A percentile compares a stretch with the other conserved stretches of the same genome.
Conservation (phyloP, 2,329 filamentous ascomycete species). For the Madurella fahalii region DNA sequence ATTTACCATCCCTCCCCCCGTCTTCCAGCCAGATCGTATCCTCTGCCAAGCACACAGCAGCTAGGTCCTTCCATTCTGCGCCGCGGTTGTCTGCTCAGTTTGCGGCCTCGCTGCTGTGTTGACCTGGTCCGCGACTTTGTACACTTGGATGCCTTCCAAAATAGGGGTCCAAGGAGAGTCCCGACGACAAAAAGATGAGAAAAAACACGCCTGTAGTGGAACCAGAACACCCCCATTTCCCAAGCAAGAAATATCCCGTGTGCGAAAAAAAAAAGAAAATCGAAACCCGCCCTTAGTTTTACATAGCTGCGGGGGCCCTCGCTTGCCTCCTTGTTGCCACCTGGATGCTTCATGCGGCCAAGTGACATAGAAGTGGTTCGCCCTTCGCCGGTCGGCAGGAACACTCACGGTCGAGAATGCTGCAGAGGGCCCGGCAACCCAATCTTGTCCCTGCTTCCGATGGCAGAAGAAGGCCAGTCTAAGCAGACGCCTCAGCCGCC, state of each 20-base stretch:
- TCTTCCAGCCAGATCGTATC: not conserved
- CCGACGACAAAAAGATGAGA: constrained; percentile 12
- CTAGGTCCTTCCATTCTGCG: not conserved
- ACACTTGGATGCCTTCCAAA: not conserved
- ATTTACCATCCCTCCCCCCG: not conserved
- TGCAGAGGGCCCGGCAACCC: not conserved
- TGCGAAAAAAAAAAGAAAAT: constrained; percentile 4
- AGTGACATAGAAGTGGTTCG: not conserved
- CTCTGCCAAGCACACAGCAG: not conserved
- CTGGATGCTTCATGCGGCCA: not conserved
- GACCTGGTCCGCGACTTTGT: not conserved
- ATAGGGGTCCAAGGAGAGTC: not conserved
- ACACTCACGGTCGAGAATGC: not conserved
- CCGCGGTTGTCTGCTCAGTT: not conserved
- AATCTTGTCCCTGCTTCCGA: not conserved
- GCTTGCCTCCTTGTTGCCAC: not conserved
- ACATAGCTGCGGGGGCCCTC: not conserved
- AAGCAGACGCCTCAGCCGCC: constrained; percentile 37
- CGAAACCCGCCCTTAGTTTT: not conserved
- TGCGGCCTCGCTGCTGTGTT: not conserved
- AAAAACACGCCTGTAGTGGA: constrained; percentile 15
- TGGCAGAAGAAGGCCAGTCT: not conserved
- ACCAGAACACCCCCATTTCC: constrained; percentile 16
- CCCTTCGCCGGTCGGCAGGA: not conserved
- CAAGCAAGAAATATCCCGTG: constrained; percentile 5